Conservation (phyloP, 2,329 filamentous ascomycete species). For the Drechslera avenae region DNA sequence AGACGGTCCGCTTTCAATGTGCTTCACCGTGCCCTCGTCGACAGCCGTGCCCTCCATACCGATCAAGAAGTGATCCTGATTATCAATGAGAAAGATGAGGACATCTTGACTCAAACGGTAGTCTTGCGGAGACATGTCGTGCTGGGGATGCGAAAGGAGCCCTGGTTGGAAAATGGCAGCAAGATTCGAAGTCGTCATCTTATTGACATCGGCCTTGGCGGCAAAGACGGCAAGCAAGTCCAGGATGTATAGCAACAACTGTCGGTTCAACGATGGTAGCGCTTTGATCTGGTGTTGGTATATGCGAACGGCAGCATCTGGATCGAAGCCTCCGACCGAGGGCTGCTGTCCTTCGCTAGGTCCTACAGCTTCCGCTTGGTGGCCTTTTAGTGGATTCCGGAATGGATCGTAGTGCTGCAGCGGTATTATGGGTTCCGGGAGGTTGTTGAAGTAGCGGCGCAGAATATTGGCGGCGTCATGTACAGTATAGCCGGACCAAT, state of each 20-base stretch:
- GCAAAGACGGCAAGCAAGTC: slow-evolving; percentile 96
- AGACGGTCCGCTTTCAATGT: slow-evolving; percentile 70
- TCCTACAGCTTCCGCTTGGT: slow-evolving; percentile 73
- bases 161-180: slow-evolving; percentile 98
- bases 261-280: slow-evolving; percentile 88
- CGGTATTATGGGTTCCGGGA: slow-evolving; percentile 95
- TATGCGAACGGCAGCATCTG: slow-evolving; percentile 73
- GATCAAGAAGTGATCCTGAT: slow-evolving; percentile 97
- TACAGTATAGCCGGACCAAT: slow-evolving; percentile 97
- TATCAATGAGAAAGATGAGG: slow-evolving; percentile 95
- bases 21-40: slow-evolving; percentile 76
- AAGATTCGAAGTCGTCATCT: slow-evolving; percentile 94
- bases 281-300: slow-evolving; percentile 94
- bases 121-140: slow-evolving; percentile 94
- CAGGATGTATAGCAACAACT: slow-evolving; percentile 92
- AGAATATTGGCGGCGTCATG: slow-evolving; percentile 98
- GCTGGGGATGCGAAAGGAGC: slow-evolving; percentile 88
- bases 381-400: slow-evolving; percentile 74
- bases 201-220: slow-evolving; percentile 93
- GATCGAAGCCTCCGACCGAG: slow-evolving; percentile 74
- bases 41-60: slow-evolving; percentile 99
- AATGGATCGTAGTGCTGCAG: slow-evolving; percentile 92
- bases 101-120: slow-evolving; percentile 97
- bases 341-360: slow-evolving; percentile 68
- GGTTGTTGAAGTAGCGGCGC: slow-evolving; percentile 90